phyloP scores from a whole-genome alignment of 2,329 filamentous ascomycete genomes.

The Microsporum audouinii region DNA sequence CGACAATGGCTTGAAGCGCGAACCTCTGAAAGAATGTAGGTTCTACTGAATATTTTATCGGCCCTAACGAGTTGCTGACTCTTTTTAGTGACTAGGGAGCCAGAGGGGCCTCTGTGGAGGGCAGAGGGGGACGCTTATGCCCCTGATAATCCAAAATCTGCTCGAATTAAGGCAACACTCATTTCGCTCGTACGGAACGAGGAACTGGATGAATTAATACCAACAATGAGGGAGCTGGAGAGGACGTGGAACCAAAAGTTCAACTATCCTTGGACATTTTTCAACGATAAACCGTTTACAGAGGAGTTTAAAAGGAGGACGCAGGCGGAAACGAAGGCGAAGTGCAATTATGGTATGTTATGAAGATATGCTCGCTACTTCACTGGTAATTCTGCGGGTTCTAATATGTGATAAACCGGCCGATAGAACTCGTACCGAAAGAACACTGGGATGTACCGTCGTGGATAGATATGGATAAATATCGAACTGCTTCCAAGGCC shows the following conservation, averaged over 20 bases:
- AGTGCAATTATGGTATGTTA: conserved; percentile 64
- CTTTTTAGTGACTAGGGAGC: conserved; percentile 63
- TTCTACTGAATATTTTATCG: conserved; percentile 13
- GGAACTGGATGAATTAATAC: conserved; percentile 71
- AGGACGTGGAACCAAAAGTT: conserved; percentile 96
- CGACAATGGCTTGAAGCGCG: conserved; percentile 54
- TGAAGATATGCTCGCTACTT: neutral
- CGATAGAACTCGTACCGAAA: conserved; percentile 72
- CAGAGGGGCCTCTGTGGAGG: conserved; percentile 62
- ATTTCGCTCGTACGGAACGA: conserved; percentile 86
- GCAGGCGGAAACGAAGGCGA: conserved; percentile 70
- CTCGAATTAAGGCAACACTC: conserved; percentile 86
- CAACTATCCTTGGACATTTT: conserved; percentile 99
- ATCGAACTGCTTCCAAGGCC: conserved; percentile 69
- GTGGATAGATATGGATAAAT: conserved; percentile 86
- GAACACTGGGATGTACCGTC: conserved; percentile 87
- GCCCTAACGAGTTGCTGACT: conserved; percentile 11
- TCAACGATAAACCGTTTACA: conserved; percentile 89
- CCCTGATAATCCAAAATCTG: conserved; percentile 60
- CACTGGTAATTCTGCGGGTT: neutral
- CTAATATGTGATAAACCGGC: conserved; percentile 19
- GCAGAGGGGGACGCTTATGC: conserved; percentile 65
- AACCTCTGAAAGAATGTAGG: conserved; percentile 81
- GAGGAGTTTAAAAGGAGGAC: conserved; percentile 86
- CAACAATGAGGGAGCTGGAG: conserved; percentile 84